Conservation (phyloP, 805 yeast genomes). For the Naumovozyma baii region DNA sequence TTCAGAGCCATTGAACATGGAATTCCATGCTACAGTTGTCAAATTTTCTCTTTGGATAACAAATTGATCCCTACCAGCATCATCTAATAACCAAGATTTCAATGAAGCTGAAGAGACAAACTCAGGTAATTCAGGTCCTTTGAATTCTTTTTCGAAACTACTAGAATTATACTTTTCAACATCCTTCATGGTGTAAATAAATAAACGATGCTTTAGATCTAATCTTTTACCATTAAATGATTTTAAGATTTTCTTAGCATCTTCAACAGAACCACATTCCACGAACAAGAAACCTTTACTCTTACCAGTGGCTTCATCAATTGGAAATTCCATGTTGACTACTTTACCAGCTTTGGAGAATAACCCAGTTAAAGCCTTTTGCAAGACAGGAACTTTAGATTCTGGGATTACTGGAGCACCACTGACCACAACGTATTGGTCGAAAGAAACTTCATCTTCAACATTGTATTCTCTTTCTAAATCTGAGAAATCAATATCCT, state of each 20-base stretch:
- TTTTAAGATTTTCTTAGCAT: conserved; percentile 71
- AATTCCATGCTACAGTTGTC: conserved; percentile 83
- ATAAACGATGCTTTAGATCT: conserved; percentile 85
- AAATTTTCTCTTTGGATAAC: conserved; percentile 68
- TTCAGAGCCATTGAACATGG: conserved; percentile 51
- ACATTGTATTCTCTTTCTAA: conserved; percentile 68
- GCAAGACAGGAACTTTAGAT: conserved; percentile 70
- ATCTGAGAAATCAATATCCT: conserved; percentile 73
- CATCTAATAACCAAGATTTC: conserved; percentile 86
- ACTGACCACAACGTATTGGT: conserved; percentile 75
- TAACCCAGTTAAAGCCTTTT: conserved; percentile 76
- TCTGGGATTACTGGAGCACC: conserved; percentile 96
- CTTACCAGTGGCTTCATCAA: conserved; percentile 54
- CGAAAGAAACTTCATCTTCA: conserved; percentile 52
- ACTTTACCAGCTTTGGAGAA: conserved; percentile 73
- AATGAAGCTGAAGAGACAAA: conserved; percentile 72
- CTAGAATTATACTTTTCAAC: conserved; percentile 70
- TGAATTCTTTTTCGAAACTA: conserved; percentile 49
- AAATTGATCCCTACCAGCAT: conserved; percentile 82
- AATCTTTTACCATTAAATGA: conserved; percentile 79
- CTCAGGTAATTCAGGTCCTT: conserved; percentile 63
- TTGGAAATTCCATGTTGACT: conserved; percentile 70
- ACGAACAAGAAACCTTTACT: conserved; percentile 83
- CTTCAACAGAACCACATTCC: conserved; percentile 58
- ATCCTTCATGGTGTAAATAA: conserved; percentile 73